Base-by-base conservation (phyloP, 192 early-diverging fungal species). In the Fimicolochytrium jonesii region DNA sequence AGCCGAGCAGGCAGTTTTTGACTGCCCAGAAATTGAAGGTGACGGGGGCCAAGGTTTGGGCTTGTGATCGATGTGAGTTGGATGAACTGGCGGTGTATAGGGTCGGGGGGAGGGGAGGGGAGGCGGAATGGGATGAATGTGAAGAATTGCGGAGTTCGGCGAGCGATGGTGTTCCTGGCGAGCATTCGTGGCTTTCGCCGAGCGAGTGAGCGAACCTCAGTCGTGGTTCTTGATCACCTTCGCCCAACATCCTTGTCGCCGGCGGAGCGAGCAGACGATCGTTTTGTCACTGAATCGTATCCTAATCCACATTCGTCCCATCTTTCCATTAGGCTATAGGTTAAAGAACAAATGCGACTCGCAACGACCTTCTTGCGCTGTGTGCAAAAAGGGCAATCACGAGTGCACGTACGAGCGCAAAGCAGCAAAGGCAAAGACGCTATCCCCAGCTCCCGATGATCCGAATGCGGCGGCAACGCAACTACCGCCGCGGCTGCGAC, bases 341-440 rank as follows among this genome's bases (percentile, higher is more conserved):
- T 41, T 62, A 30, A 62, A 62, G 39, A 62, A 62, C 49, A 62
- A 62, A 22, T 62, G 60, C 35, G 35, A 62, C 45, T 33, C 47
- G 5, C 47, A 23, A 18, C 39, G 60, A 20, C 60, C 60, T 10
- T 37, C 25, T 7, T 62, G 60, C 45, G 29, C 26, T 9, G 47
- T 52, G 15, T 62, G 60, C 34, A 20, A 46, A 37, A 62, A 51
- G 37, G 60, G 47, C 22, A 51, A 51, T 11, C 47, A 48, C 34
- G 60, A 62, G 3, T 62, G 60, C 34, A 62, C 60, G 23, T 62
- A 62, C 30, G 47, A n/a, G 20, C 45, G 25, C 6, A 31, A 36
- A 6, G 34, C 31, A 18, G 36, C 22, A 28, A 62, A 62, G 48
- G 32, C 25, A 18, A 35, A n/a, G n/a, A n/a, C n/a, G n/a, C n/a